These are phyloP conservation scores for Vaccinium myrtillus DNA, from an alignment of 148 eudicot genomes.

Conservation along the genomic window DNA sequence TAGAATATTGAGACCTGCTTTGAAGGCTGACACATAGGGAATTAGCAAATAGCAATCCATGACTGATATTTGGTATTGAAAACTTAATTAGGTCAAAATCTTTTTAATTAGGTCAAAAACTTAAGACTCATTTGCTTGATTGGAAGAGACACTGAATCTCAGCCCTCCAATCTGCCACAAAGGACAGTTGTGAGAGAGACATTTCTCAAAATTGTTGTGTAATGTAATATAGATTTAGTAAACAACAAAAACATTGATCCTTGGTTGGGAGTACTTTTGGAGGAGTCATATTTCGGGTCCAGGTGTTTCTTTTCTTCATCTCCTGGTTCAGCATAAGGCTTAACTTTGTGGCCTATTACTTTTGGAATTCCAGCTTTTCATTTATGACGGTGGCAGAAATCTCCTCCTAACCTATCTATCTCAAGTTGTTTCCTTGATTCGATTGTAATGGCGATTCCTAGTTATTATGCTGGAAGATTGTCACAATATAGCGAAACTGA, in stretches of 20 bases:
- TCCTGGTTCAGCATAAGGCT: not conserved
- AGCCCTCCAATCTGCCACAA: too few species aligned
- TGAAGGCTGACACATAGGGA: too few species aligned
- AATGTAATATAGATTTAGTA: not conserved
- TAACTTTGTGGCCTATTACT: conserved; percentile 2
- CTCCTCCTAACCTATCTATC: not conserved
- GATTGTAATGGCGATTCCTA: not conserved
- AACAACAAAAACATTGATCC: not conserved
- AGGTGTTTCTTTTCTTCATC: not conserved
- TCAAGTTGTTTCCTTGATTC: not conserved
- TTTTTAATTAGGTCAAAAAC: too few species aligned
- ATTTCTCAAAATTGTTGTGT: too few species aligned
- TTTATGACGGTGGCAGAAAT: not conserved
- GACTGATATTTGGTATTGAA: too few species aligned
- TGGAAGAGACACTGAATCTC: too few species aligned
- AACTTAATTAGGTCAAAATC: too few species aligned
- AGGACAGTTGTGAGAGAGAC: too few species aligned
- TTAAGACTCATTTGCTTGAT: too few species aligned
- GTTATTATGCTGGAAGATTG: not conserved
- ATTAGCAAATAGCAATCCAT: too few species aligned
- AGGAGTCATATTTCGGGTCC: too few species aligned
- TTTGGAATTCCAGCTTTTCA: not conserved
- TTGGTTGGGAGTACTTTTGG: not conserved
- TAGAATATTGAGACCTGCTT: too few species aligned
- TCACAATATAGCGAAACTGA: not conserved